phyloP scores from a whole-genome alignment of 345 rosid genomes.

The Xanthoceras sorbifolium region DNA sequence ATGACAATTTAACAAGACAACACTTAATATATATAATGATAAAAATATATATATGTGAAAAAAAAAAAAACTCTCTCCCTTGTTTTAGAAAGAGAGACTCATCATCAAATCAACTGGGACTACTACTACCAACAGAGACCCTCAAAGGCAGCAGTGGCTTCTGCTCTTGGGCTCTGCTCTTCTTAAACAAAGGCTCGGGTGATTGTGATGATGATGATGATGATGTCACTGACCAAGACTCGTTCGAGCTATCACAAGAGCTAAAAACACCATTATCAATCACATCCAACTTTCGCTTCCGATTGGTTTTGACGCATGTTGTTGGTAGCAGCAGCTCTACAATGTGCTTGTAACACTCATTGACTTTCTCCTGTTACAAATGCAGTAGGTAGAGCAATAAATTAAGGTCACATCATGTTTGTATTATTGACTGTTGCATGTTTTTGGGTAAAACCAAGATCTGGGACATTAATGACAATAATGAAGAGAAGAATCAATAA shows the following conservation, averaged over 20 bases:
- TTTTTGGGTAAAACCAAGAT: neutral
- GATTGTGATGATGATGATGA: slow-evolving; percentile 30
- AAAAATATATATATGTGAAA: slow-evolving; percentile 26
- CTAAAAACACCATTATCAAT: slow-evolving; percentile 58
- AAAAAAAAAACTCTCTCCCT: no score
- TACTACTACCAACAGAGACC: slow-evolving; percentile 46
- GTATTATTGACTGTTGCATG: slow-evolving; percentile 5
- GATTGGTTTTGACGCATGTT: slow-evolving; percentile 11
- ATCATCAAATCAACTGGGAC: slow-evolving; percentile 40
- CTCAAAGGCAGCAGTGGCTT: slow-evolving; percentile 30
- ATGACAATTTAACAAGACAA: slow-evolving; percentile 3
- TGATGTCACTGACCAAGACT: no score
- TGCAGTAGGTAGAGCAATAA: neutral
- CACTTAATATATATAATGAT: neutral
- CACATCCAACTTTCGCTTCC: slow-evolving; percentile 70
- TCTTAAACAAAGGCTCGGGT: slow-evolving; percentile 48
- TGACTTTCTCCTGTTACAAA: slow-evolving; percentile 60
- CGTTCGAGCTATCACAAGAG: slow-evolving; percentile 47
- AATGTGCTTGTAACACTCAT: slow-evolving; percentile 53
- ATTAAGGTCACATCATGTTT: neutral
- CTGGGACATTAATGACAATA: neutral
- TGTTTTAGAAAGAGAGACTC: slow-evolving; percentile 1
- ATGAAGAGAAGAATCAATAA: neutral
- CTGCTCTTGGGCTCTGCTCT: slow-evolving; percentile 45
- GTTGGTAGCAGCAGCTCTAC: slow-evolving; percentile 31